phyloP scores from a whole-genome alignment of 169 alveolate genomes.

The Babesia bigemina region DNA sequence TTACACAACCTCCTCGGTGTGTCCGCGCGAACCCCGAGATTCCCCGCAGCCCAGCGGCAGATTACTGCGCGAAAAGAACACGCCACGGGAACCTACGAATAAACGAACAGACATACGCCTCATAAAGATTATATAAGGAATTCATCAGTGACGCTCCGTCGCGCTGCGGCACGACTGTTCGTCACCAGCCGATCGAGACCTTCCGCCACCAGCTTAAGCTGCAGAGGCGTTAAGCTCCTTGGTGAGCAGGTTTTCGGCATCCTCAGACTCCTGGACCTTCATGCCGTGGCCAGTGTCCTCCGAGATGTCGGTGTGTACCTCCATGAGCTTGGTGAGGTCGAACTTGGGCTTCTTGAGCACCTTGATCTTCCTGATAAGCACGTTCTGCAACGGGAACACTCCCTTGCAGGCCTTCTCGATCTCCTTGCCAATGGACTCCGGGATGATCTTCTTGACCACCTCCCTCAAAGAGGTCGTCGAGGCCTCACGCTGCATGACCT shows the following conservation, averaged over 20 bases:
- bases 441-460: slow-evolving; percentile 92
- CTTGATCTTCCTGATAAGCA: slow-evolving; percentile 94
- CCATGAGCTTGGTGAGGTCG: slow-evolving; percentile 89
- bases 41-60: too few relatives aligned
- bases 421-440: slow-evolving; percentile 94
- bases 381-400: slow-evolving; percentile 97
- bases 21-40: too few relatives aligned
- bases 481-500: slow-evolving; percentile 93
- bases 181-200: background rate
- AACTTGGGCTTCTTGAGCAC: slow-evolving; percentile 96
- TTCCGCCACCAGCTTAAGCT: slow-evolving; percentile 4
- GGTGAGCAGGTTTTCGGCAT: slow-evolving; percentile 64
- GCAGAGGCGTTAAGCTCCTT: slow-evolving; percentile 46
- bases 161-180: background rate
- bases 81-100: too few relatives aligned
- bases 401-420: slow-evolving; percentile 93
- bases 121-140: slow-evolving; percentile 7
- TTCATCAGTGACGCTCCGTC: background rate
- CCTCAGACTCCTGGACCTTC: slow-evolving; percentile 61
- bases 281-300: slow-evolving; percentile 75
- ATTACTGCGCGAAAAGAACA: too few relatives aligned
- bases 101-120: background rate
- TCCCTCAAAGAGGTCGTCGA: slow-evolving; percentile 91
- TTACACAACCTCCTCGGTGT: too few relatives aligned
- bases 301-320: slow-evolving; percentile 85